phyloP scores from a whole-genome alignment of 495 filamentous ascomycete genomes.

The Xylaria curta region DNA sequence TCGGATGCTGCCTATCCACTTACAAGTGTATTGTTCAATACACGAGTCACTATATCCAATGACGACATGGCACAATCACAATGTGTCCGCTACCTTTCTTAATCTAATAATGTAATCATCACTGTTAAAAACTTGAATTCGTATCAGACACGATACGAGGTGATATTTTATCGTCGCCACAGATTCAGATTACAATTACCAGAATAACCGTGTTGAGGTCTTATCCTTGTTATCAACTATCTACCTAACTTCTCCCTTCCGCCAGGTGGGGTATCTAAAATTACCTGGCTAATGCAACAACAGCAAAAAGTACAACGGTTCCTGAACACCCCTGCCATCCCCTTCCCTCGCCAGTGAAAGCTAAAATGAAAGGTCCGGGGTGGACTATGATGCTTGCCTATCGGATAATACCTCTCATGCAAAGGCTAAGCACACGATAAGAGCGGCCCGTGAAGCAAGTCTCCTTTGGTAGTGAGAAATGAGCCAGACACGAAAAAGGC shows the following conservation, averaged over 20 bases:
- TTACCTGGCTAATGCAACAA: conserved; percentile 21
- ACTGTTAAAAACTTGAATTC: background rate
- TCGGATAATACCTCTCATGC: background rate
- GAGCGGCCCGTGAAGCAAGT: background rate
- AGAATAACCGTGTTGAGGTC: background rate
- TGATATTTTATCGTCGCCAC: background rate
- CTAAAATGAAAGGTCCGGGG: conserved; percentile 7
- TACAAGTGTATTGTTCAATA: background rate
- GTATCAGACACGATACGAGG: background rate
- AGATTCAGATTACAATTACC: background rate
- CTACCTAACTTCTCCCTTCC: conserved; percentile 14
- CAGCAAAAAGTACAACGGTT: background rate
- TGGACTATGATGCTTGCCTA: conserved; percentile 1
- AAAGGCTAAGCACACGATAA: background rate
- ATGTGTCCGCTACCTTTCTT: background rate
- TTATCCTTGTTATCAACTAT: conserved; percentile 12
- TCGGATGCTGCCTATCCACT: background rate
- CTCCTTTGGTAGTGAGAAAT: background rate
- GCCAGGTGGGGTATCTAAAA: conserved; percentile 26
- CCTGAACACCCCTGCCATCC: conserved; percentile 21
- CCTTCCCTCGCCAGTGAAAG: conserved; percentile 16
- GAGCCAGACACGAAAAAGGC: conserved; percentile 27
- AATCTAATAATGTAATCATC: background rate
- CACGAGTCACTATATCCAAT: background rate
- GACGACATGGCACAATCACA: background rate